Base-by-base conservation (phyloP, 2,329 filamentous ascomycete species). In the Penicillium crustosum region DNA sequence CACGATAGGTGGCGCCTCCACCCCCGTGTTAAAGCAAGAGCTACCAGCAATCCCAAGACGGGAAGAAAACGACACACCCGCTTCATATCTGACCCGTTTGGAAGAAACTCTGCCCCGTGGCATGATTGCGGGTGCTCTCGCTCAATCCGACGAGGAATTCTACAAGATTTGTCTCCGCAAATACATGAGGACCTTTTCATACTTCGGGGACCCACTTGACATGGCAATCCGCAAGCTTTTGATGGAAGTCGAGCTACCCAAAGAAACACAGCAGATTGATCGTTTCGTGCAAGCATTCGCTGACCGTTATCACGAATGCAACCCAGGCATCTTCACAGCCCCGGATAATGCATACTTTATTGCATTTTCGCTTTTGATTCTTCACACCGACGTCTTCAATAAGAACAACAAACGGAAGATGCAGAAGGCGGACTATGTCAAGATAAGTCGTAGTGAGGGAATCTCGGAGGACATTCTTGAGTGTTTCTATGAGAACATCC, bases 341-440 rank as follows among this genome's bases (percentile, higher is more conserved):
- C 50, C 64, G 67, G 94, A 97, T 69, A 91, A 97, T 76, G 93
- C 94, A n/a, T 97, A 97, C 73, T 96, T 97, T 69, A 93, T 97
- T 63, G 92, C 93, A 17, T 99, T 99, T 72, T 97, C 93, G 2
- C 86, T 99, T 56, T 84, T 99, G 59, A 97, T 99, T 66, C 81
- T 99, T 35, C 94, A 99, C 68, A 97, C 94, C 0, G 94, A 99
- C 71, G 91, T 96, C n/a, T 97, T 97, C 85, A 99, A 99, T 81
- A 96, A 96, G 77, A 99, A 97, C 79, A 97, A 97, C 79, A 97
- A 97, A 78, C 86, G 94, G 74, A 99, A 99, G 77, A 99, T 99
- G 94, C 92, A 96, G 70, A 95, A 96, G 71, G 79, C 84, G 0
- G 94, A 97, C 70, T 99, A 99, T 75, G 83, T 97, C 66, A 97